Conservation (phyloP, 2,329 filamentous ascomycete genomes). For the Elsinoe batatas region DNA sequence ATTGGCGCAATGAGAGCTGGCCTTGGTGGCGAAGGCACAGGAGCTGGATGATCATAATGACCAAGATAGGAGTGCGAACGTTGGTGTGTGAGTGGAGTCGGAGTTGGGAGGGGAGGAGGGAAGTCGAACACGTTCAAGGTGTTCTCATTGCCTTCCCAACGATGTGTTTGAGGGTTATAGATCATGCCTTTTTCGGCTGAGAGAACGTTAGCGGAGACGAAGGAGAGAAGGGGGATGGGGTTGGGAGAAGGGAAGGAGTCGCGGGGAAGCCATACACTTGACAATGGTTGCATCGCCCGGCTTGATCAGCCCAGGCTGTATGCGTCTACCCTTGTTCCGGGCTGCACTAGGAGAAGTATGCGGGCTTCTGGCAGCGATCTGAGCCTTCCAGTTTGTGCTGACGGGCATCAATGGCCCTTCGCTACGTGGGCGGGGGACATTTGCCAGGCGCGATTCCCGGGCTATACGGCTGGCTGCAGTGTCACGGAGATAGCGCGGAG, state of each 20-base stretch:
- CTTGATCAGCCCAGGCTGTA: constrained; percentile 51
- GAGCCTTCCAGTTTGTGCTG: constrained; percentile 51
- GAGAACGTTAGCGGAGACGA: not conserved
- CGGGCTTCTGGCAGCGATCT: constrained; percentile 41
- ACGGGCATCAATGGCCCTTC: constrained; percentile 43
- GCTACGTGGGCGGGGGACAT: constrained; percentile 30
- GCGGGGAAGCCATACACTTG: constrained; percentile 12
- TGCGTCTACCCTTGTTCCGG: constrained; percentile 36
- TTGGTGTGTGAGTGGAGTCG: constrained; percentile 26
- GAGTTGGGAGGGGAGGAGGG: constrained; percentile 27
- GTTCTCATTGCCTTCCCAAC: constrained; percentile 96
- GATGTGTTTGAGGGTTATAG: constrained; percentile 77
- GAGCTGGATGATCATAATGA: constrained; percentile 22
- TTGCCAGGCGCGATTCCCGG: constrained; percentile 48
- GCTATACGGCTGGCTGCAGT: constrained; percentile 57
- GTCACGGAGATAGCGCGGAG: constrained; percentile 56
- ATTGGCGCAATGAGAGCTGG: constrained; percentile 87
- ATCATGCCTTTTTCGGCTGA: constrained; percentile 87
- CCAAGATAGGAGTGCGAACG: constrained; percentile 24
- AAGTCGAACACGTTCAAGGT: constrained; percentile 67
- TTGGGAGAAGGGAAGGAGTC: not conserved
- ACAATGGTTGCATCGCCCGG: constrained; percentile 14
- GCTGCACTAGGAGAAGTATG: constrained; percentile 41
- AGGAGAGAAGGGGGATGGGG: not conserved
- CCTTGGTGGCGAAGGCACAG: constrained; percentile 38